Percentiles rank a stretch among this genome's conserved stretches.
Evolutionary conservation across 139 green algal species (phyloP).

Genomic region (Chlamydomonas applanata): DNA sequence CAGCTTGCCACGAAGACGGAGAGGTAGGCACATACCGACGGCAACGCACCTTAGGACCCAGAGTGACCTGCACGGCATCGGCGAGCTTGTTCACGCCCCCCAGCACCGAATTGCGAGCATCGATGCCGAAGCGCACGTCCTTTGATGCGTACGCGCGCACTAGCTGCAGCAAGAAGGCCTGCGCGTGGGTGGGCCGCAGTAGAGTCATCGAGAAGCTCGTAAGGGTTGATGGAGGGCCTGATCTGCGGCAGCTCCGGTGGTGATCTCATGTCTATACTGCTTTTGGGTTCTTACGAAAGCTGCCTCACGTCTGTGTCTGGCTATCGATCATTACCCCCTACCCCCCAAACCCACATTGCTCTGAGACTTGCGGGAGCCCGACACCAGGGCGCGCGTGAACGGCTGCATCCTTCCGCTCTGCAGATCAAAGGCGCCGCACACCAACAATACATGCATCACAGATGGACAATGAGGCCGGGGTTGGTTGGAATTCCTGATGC

Average conservation of each 20-base stretch:
- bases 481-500: too few relatives aligned
- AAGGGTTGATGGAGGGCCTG: not conserved
- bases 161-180: not conserved
- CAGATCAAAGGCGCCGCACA: too few relatives aligned
- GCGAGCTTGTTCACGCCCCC: conserved; percentile 93
- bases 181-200: not conserved
- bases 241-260: not conserved
- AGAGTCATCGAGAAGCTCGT: not conserved
- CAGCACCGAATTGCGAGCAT: conserved; percentile 87
- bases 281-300: conserved; percentile 1
- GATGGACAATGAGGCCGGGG: too few relatives aligned
- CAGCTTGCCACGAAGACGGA: too few relatives aligned
- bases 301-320: not conserved
- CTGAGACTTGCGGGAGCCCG: too few relatives aligned
- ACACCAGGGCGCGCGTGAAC: too few relatives aligned
- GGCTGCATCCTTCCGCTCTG: too few relatives aligned
- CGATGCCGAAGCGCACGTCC: conserved; percentile 94
- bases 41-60: conserved; percentile 90
- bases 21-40: too few relatives aligned
- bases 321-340: not conserved
- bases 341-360: too few relatives aligned
- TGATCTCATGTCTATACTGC: not conserved
- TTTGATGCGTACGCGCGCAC: conserved; percentile 85
- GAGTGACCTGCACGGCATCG: conserved; percentile 97
- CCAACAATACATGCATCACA: too few relatives aligned